Evolutionary conservation across 164 flowering plant genomes (phyloP), one percentile per base, ranked within the genome.

Genomic region (Amborella trichopoda): DNA sequence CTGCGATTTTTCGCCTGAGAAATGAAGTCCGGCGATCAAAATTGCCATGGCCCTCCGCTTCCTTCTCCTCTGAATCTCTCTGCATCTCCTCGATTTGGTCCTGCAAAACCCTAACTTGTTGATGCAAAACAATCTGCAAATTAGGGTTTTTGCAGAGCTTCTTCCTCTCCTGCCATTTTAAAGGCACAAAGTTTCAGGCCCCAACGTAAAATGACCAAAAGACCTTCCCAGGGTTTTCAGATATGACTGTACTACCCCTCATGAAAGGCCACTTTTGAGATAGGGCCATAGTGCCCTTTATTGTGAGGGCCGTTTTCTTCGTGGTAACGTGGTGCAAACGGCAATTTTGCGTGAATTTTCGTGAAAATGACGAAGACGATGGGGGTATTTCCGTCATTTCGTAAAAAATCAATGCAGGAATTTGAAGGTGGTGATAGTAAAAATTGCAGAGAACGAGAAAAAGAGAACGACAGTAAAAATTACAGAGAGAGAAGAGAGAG

Each of bases 81-180:
- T 66, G 71, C 47, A 83, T 40, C 53, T 68, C 76, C 40, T 66
- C 55, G 8, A 83, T 57, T 47, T 77, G 78, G 49, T 65, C 67
- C 16, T 66, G 58, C 51, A 83, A 58, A 18, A 70, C 65, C 44
- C 71, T 60, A 22, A 85, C 78, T 63, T 78, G 85, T 38, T 72
- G 74, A 33, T 80, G 80, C 52, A 82, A 48, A 5, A 66, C 66
- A 27, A 30, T 45, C 10, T 50, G 56, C 43, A 50, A 56, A 27
- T 51, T 67, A 49, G 68, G 55, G 24, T 80, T 80, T 60, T 81
- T 80, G 36, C 33, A 47, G 16, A 81, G 68, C 66, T 75, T 80
- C 54, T 61, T 59, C 46, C 75, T 72, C 22, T 84, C 94, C 94
- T 88, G 28, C n/a, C n/a, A n/a, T n/a, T n/a, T n/a, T n/a, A n/a